Evolutionary conservation across 768 basidiomycete species (phyloP).

Genomic region (Rhodotorula diobovata): DNA sequence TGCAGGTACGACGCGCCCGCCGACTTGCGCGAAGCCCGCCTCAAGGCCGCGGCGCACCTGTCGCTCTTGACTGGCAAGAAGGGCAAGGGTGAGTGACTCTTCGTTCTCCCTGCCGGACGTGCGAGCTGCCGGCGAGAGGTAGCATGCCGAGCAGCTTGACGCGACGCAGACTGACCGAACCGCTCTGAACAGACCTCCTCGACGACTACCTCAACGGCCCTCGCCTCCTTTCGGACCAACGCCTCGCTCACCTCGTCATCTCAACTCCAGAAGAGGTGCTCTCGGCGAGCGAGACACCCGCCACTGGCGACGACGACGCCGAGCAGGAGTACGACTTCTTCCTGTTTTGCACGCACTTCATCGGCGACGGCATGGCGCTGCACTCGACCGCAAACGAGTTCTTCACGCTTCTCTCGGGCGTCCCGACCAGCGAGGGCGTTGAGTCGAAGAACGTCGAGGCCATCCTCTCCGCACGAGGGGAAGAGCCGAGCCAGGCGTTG

Average conservation of each 20-base stretch:
- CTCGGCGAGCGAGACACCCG: constrained; percentile 25
- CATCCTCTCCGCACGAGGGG: not conserved
- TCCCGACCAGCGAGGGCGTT: not conserved
- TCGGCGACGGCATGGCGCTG: constrained; percentile 82
- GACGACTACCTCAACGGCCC: constrained; percentile 71
- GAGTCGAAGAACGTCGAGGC: constrained; percentile 23
- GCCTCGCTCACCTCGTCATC: constrained; percentile 62
- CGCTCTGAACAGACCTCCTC: constrained; percentile 50
- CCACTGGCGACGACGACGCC: not conserved
- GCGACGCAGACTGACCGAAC: not conserved
- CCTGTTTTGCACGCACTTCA: constrained; percentile 69
- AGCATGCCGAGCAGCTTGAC: too few relatives aligned
- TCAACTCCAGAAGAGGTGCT: constrained; percentile 30
- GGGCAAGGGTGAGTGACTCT: constrained; percentile 48
- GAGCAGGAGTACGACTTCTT: constrained; percentile 58
- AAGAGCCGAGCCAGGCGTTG: not conserved
- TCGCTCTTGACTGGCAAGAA: constrained; percentile 57
- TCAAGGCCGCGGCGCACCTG: constrained; percentile 54
- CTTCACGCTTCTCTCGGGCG: constrained; percentile 56
- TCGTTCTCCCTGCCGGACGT: not conserved
- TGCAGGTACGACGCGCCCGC: constrained; percentile 54
- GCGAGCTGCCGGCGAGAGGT: too few relatives aligned
- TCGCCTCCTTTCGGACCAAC: constrained; percentile 63
- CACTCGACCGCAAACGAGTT: constrained; percentile 78
- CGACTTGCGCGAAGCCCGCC: constrained; percentile 53